Conservation (phyloP, 345 rosid species). For the Arabis hirsuta region DNA sequence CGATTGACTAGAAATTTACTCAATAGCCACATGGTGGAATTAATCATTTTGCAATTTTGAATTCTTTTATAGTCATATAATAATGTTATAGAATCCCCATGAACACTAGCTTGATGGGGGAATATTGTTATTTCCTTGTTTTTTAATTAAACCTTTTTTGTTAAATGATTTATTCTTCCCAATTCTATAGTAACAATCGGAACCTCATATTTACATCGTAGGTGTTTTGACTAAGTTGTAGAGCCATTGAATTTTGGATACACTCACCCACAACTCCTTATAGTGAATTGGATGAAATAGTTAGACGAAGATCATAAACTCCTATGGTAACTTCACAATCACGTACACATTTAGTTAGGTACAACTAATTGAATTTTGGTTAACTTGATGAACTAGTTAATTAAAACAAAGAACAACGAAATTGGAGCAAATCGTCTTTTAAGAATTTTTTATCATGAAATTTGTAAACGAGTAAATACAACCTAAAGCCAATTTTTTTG, state of each 20-base stretch:
- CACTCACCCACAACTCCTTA: neutral
- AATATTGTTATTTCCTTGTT: neutral
- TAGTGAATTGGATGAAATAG: conserved; percentile 4
- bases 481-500: no score
- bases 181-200: neutral
- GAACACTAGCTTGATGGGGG: neutral
- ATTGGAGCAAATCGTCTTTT: no score
- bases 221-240: neutral
- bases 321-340: neutral
- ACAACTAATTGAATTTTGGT: neutral
- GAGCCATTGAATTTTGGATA: neutral
- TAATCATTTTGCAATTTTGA: conserved; percentile 1
- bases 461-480: no score
- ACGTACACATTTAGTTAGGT: conserved; percentile 9
- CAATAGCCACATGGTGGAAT: neutral
- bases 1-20: neutral
- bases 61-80: neutral
- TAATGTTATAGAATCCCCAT: neutral
- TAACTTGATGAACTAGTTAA: no score
- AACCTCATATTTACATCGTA: neutral
- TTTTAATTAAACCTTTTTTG: neutral
- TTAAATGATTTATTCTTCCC: neutral
- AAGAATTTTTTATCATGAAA: no score
- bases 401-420: no score
- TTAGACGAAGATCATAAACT: conserved; percentile 8